Base-by-base conservation (phyloP, 306 rosid genomes). In the Crotalaria pallida region DNA sequence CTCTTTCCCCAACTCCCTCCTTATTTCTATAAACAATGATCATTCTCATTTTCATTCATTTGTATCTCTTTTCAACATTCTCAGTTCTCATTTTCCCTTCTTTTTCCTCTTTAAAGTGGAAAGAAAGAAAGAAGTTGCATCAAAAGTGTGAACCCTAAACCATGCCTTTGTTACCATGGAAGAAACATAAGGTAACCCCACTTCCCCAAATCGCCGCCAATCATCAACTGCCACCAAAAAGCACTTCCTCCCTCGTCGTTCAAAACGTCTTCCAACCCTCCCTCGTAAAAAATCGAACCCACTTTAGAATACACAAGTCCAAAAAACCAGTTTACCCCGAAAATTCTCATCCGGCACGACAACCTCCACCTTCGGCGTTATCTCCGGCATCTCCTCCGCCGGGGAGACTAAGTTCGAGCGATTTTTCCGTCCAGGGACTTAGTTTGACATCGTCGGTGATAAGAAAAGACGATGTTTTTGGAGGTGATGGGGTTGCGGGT, bases 121-220 rank as follows among this genome's bases (percentile, higher is more conserved):
- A 31, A 31, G 1, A n/a, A n/a, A n/a, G n/a, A 22, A 10, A 19
- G 24, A 12, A 13, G 0, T 53, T 53, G 58, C 16, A 51, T n/a
- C 40, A 33, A 10, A 33, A n/a, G 40, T 1, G 13, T 38, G n/a
- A 38, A 38, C 8, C 13, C 45, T 11, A 3, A 40, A 73, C 65
- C 45, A 92, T 92, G 98, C 91, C 93, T n/a, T n/a, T n/a, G 63
- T 72, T 92, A 65, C 93, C 87, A 1, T 90, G 98, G 98, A 92
- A 86, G 87, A 89, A 89, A 41, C 82, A 81, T 31, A 41, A 58
- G 53, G 78, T 69, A 43, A 75, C 77, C 10, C 87, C 89, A 26
- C 77, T 92, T 7, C 87, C 98, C 16, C 87, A 84, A 38, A 77
- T 92, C 65, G 88, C 88, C 43, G 86, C 96, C 48, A 96, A 90